Percentiles rank a stretch among this genome's conserved stretches.
These are phyloP conservation scores for Beauveria scarabaeidicola DNA, from an alignment of 2,329 filamentous ascomycete genomes.

Conservation along the genomic window DNA sequence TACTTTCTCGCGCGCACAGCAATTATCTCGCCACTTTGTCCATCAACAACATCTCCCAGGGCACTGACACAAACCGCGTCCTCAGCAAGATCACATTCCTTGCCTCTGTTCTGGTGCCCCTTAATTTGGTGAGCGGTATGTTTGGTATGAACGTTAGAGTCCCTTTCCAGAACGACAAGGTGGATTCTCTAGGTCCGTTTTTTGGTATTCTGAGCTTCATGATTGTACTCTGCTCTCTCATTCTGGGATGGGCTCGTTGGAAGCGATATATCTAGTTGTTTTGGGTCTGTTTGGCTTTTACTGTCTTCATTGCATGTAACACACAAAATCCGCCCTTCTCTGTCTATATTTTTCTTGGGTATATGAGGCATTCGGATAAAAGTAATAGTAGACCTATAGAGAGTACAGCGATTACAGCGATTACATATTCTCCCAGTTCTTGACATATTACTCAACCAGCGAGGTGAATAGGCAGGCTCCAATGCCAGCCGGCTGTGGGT, in stretches of 20 bases:
- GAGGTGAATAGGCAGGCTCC: background rate
- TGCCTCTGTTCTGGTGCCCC: conserved; percentile 88
- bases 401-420: background rate
- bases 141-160: conserved; percentile 84
- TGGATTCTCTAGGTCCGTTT: conserved; percentile 46
- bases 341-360: background rate
- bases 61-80: conserved; percentile 79
- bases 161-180: conserved; percentile 46
- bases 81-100: conserved; percentile 93
- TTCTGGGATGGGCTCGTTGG: conserved; percentile 37
- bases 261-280: conserved; percentile 36
- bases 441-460: background rate
- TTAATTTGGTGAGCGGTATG: conserved; percentile 82
- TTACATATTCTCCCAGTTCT: background rate
- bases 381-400: background rate
- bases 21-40: conserved; percentile 94
- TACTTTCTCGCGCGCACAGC: conserved; percentile 85
- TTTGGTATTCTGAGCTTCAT: conserved; percentile 45
- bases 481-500: background rate
- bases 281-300: background rate
- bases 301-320: background rate
- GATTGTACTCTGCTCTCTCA: conserved; percentile 40
- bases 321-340: background rate
- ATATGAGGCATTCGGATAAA: background rate
- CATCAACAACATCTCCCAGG: conserved; percentile 82